phyloP scores from a whole-genome alignment of 192 early-diverging fungal genomes.

The Coemansia aciculifera region DNA sequence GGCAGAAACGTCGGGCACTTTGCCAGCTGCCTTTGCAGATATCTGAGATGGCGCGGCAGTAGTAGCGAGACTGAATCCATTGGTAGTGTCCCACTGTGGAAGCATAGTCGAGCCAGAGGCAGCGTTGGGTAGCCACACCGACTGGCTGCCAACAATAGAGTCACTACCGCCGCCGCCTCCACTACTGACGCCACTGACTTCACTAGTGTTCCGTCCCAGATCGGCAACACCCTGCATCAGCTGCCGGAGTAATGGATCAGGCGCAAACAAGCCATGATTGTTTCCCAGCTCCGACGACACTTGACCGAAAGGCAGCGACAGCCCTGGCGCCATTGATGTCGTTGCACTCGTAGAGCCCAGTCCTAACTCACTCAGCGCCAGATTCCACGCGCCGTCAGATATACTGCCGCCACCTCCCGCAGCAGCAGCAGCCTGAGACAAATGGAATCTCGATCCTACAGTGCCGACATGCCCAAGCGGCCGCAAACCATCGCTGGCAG shows the following conservation, averaged over 20 bases:
- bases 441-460: background rate
- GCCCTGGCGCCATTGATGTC: background rate
- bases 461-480: background rate
- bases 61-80: background rate
- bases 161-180: background rate
- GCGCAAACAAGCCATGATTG: constrained; percentile 16
- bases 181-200: background rate
- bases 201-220: background rate
- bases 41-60: background rate
- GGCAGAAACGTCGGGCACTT: background rate
- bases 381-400: constrained; percentile 21
- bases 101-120: constrained; percentile 17
- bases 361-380: constrained; percentile 37
- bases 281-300: background rate
- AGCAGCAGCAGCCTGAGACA: background rate
- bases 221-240: constrained; percentile 31
- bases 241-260: constrained; percentile 42
- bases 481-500: background rate
- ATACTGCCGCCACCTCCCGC: background rate
- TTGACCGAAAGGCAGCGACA: background rate
- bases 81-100: constrained; percentile 15
- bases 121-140: constrained; percentile 22
- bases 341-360: constrained; percentile 10
- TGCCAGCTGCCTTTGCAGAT: background rate
- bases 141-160: background rate